These are phyloP conservation scores for Citrus sinensis DNA, from an alignment of 345 rosid genomes.

Conservation along the genomic window DVS_A1.0 CM039168.1:29807001-29807500, in stretches of 20 bases:
- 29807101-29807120: no score
- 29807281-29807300: not conserved
- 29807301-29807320: conserved; percentile 12
- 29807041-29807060: no score
- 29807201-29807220: conserved; percentile 9
- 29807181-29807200: conserved; percentile 14
- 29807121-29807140: no score
- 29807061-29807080: no score
- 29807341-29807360: not conserved
- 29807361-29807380: not conserved
- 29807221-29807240: not conserved
- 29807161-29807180: no score
- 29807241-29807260: not conserved
- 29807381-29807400: not conserved
- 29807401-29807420: not conserved
- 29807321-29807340: no score
- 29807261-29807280: conserved; percentile 24
- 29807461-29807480: not conserved
- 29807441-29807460: not conserved
- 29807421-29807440: not conserved
- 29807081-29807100: no score
- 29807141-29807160: no score
- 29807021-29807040: no score
- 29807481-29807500: not conserved
- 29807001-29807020: no score